Base-by-base conservation (phyloP, 1,139 yeast species). In the Suhomyces wounanorum region DNA sequence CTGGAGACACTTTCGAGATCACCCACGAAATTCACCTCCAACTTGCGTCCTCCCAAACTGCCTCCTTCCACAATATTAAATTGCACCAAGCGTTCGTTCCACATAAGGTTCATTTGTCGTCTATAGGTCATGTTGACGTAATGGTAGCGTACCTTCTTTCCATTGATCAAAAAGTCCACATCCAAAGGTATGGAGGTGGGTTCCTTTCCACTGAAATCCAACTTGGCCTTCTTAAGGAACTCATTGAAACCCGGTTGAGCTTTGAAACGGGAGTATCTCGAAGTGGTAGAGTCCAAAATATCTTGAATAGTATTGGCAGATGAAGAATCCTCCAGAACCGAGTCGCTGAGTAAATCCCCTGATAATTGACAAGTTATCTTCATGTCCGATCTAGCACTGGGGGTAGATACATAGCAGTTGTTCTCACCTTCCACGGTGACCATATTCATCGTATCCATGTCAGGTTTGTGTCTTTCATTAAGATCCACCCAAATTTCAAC, bases 61-160 rank as follows among this genome's bases (percentile, higher is more conserved):
- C 87, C 87, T 1, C 86, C 85, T 55, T 83, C 86, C 16, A 79
- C 70, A n/a, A 74, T 61, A 50, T 76, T 72, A 49, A 78, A 67
- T 56, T 80, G 82, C 11, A 81, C 66, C 46, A 75, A 60, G 35
- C 71, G 66, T 33, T 56, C 65, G 4, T 59, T 63, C 52, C 63
- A 77, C 25, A 60, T 57, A 49, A 80, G 72, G 50, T 76, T 81
- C 43, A 80, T 62, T 51, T 77, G 81, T 35, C 79, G 69, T 44
- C 83, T 65, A 59, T 72, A 73, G 25, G 69, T 59, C 52, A 75
- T 62, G 40, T 73, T 67, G 48, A 78, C 70, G 57, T 78, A 80
- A 47, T 71, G 66, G 60, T 83, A 83, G 13, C 64, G 59, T 1
- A 79, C 72, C 0, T 56, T 55, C 13, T 62, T 54, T 2, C 77